Evolutionary conservation across 1,139 yeast genomes (phyloP).

Genomic region (Pichiaceae sp.): DNA sequence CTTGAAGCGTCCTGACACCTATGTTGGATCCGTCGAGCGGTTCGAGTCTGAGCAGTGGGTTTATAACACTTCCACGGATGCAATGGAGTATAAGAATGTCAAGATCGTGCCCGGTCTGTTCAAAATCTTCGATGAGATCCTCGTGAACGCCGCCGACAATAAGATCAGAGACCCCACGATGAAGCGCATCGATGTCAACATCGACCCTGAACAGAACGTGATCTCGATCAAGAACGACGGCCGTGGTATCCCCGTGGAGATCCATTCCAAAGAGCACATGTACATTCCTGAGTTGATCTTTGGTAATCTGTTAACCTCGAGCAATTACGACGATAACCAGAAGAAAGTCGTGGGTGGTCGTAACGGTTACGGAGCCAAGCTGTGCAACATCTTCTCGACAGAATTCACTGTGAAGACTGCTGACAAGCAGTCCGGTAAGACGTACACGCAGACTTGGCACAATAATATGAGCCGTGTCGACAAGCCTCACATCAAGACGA

Average conservation of each 20-base stretch:
- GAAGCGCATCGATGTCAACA: constrained; percentile 75
- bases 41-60: constrained; percentile 83
- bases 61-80: constrained; percentile 57
- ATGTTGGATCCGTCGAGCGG: constrained; percentile 89
- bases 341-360: constrained; percentile 98
- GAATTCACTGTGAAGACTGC: constrained; percentile 87
- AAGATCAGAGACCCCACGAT: constrained; percentile 89
- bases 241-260: constrained; percentile 90
- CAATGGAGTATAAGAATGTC: constrained; percentile 67
- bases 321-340: constrained; percentile 92
- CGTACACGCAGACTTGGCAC: constrained; percentile 79
- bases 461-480: constrained; percentile 75
- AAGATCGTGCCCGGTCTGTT: constrained; percentile 90
- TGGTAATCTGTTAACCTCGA: constrained; percentile 90
- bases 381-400: constrained; percentile 88
- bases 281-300: constrained; percentile 95
- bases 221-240: constrained; percentile 91
- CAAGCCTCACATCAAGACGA: constrained; percentile 62
- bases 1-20: constrained; percentile 94
- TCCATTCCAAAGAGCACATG: constrained; percentile 84
- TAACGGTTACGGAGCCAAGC: constrained; percentile 96
- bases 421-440: constrained; percentile 52
- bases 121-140: constrained; percentile 93
- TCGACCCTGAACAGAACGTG: constrained; percentile 64
- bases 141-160: constrained; percentile 98